These are phyloP conservation scores for maize (Zea mays) DNA, from an alignment of 176 grass and related monocot species.

Conservation along the genomic window Zm-B73-REFERENCE-NAM-5.0 NC_050096.1:286375001-286375500, in stretches of 20 bases:
- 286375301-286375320: not conserved
- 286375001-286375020: conserved; percentile 59
- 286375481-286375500: too few species aligned
- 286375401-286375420: too few species aligned
- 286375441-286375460: too few species aligned
- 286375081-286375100: too few species aligned
- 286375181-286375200: not conserved
- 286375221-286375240: conserved; percentile 33
- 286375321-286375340: not conserved
- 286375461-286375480: too few species aligned
- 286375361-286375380: not conserved
- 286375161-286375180: too few species aligned
- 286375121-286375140: too few species aligned
- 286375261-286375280: not conserved
- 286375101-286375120: too few species aligned
- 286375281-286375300: not conserved
- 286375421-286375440: too few species aligned
- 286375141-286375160: too few species aligned
- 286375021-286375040: conserved; percentile 76
- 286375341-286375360: too few species aligned
- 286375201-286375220: not conserved
- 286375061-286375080: conserved; percentile 68
- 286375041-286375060: conserved; percentile 66
- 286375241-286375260: conserved; percentile 9
- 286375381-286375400: too few species aligned